Evolutionary conservation across 2,329 filamentous ascomycete genomes (phyloP), one percentile per base, ranked within the genome.

Genomic region (Alternaria sp.): DNA sequence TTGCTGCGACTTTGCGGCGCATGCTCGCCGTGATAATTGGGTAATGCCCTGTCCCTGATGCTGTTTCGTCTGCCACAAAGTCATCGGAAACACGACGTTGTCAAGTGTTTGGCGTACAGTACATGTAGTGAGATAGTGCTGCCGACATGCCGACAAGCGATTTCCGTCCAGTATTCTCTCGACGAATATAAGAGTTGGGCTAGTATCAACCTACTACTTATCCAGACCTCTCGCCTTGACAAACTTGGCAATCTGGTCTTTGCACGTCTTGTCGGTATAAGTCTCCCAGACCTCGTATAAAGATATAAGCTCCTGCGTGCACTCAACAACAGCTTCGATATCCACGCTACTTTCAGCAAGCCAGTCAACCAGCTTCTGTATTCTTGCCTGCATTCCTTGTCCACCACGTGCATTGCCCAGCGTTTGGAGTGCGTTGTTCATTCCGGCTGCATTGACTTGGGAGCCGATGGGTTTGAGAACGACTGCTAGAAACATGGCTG

Each of bases 271-370:
- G 70, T 90, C 87, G 54, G 80, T 86, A 71, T 88, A 90, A 58
- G 81, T 81, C 65, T 90, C 88, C 87, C 87, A 90, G 1, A 86
- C 79, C 72, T 96, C 91, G 74, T 97, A 97, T 63, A 97, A 86
- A 3, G 91, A 93, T 52, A 97, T 91, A 62, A 97, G 85, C 79
- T 97, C 93, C 78, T 97, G 93, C 0, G 91, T 94, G 71, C 90
- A 92, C 77, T 97, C 92, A 50, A 96, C 90, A 76, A 96, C 89
- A 31, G 88, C 90, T 65, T 91, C 87, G 70, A 97, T 90, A 69
- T 96, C 91, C 41, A 97, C 86, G 56, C 87, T 90, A 70, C 91
- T 95, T 73, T 96, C 92, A 1, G 93, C 90, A 56, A 97, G 82
- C 90, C 93, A 97, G 39, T 86, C 85, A 9, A 92, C 85, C 39